Base-by-base conservation (phyloP, 2,329 filamentous ascomycete species). In the Stagonosporopsis cucurbitacearum region DNA sequence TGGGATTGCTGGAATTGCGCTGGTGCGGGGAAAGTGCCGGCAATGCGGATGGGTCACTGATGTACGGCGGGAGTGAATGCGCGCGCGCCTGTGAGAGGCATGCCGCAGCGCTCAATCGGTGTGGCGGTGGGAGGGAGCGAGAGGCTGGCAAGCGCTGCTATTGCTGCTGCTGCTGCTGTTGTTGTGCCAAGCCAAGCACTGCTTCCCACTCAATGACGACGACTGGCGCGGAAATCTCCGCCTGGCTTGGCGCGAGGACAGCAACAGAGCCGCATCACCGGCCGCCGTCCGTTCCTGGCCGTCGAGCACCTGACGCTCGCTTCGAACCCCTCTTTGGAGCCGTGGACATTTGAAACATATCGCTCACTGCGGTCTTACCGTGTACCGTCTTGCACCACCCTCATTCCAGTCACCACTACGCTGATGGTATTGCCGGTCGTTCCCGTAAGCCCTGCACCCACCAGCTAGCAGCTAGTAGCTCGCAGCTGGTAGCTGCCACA, bases 181-280 rank as follows among this genome's bases (percentile, higher is more conserved):
- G 25, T 4, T 9, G n/a, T n/a, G n/a, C n/a, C n/a, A n/a, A 35
- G 48, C 51, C 41, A 47, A 36, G 42, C 51, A 46, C 39, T 35
- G 42, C 50, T 59, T 47, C 37, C 43, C 52, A 53, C n/a, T n/a
- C n/a, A n/a, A n/a, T n/a, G n/a, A 58, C 43, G 33, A 42, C 45
- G 54, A 54, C 64, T 58, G 56, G 58, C 52, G 44, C 35, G 20
- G 40, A 53, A 63, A 61, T 59, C 60, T 63, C 62, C 62, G 62
- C 36, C 36, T 36, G 35, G 25, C 56, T 61, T 59, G 59, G 57
- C 53, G 52, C 42, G 20, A 25, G 8, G 22, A 30, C 33, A 17
- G 13, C 17, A 13, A 41, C 30, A 47, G 57, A 59, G 57, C 59
- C 57, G 36, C 59, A 62, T 15, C 30, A 15, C 36, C 46, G 30